Evolutionary conservation across 1,284 basidiomycete genomes (phyloP), one percentile per base, ranked within the genome.

Genomic region (Kalmanozyma brasiliensis): DNA sequence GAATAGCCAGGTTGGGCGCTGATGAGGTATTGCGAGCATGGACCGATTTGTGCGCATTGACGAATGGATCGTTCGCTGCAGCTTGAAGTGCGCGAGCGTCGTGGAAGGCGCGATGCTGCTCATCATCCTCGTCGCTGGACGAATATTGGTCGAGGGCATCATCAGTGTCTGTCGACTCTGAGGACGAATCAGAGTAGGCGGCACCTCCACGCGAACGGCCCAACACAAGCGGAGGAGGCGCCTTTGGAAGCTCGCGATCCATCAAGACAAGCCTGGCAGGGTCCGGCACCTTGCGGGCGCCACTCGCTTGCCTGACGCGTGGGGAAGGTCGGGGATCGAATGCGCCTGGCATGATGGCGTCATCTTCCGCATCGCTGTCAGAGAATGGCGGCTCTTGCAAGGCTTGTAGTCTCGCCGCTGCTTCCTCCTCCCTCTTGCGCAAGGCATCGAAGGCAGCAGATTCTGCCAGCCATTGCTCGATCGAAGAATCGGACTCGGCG

Each of bases 111-210:
- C 51, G 51, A 24, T 63, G 60, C 45, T 57, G 60, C 8, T 59
- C 53, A n/a, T 65, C 61, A 20, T 57, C 61, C 24, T 71, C 67
- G 19, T 65, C 61, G 36, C 67, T 65, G 10, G 58, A 65, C 19
- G 58, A 65, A 30, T 65, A 71, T 44, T 56, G 53, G 13, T 65
- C 57, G 5, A 61, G 38, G 19, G 53, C 57, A 33, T 65, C 68
- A 24, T 66, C 62, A 0, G 59, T 67, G 37, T 69, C 62, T 5
- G 63, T 60, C n/a, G 63, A 67, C 2, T 62, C 63, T 1, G 62
- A 59, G 10, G 72, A 74, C 0, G 73, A 75, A 26, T 69, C 66
- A 4, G 69, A 75, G 40, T 59, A 73, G 10, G 69, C 69, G n/a
- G 69, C 73, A 4, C 69, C 69, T 16, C 73, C 69, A 13, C 73